Conservation (phyloP, 495 filamentous ascomycete species). For the Penicillium subrubescens region DNA sequence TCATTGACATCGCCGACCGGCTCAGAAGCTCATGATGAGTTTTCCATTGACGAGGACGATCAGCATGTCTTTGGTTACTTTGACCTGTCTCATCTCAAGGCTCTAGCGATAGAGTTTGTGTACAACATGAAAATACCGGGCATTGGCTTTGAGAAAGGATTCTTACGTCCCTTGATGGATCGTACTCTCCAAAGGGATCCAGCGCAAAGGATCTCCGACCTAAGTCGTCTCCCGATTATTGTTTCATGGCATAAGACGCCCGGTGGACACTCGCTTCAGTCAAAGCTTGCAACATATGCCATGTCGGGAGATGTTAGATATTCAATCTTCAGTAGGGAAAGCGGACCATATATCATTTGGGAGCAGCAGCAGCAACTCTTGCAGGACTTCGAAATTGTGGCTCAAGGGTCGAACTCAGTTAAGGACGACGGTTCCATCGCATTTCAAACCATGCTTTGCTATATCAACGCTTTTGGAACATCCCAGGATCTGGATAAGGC, state of each 20-base stretch:
- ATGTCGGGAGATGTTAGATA: constrained; percentile 24
- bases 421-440: constrained; percentile 16
- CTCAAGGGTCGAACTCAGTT: constrained; percentile 12
- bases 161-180: constrained; percentile 22
- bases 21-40: background rate
- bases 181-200: constrained; percentile 28
- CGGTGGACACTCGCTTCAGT: constrained; percentile 25
- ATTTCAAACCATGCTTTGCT: constrained; percentile 32
- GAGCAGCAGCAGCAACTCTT: constrained; percentile 32
- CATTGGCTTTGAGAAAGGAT: constrained; percentile 23
- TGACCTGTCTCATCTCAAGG: constrained; percentile 14
- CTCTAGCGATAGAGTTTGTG: constrained; percentile 20
- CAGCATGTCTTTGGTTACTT: constrained; percentile 9
- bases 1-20: background rate
- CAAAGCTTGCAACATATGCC: constrained; percentile 29
- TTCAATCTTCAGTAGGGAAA: constrained; percentile 24
- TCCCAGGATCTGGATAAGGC: constrained; percentile 22
- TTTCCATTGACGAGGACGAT: background rate
- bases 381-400: constrained; percentile 20
- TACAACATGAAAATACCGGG: constrained; percentile 21
- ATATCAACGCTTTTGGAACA: constrained; percentile 27
- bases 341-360: constrained; percentile 28
- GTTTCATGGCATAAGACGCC: constrained; percentile 26
- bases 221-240: constrained; percentile 27
- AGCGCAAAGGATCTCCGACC: constrained; percentile 22